Conservation (phyloP, 495 filamentous ascomycete genomes). For the Extremus antarcticus region DNA sequence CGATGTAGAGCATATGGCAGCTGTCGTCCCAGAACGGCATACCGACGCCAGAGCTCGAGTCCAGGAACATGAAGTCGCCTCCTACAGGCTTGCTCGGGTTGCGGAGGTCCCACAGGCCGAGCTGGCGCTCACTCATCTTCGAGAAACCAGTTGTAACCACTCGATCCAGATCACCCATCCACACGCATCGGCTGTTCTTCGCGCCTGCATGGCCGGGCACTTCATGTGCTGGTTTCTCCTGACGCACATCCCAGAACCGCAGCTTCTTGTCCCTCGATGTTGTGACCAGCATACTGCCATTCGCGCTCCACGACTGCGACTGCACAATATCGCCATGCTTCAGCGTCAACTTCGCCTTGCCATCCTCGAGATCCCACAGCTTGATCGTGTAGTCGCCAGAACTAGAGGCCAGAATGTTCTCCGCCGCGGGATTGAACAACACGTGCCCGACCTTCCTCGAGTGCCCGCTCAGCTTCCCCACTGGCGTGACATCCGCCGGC, state of each 20-base stretch:
- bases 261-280: constrained; percentile 98
- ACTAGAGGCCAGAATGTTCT: constrained; percentile 87
- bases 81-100: constrained; percentile 69
- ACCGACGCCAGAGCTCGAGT: constrained; percentile 92
- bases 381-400: constrained; percentile 94
- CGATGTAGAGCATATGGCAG: constrained; percentile 83
- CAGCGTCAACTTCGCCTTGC: constrained; percentile 56
- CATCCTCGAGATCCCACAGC: constrained; percentile 87
- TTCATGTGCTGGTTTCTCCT: constrained; percentile 79
- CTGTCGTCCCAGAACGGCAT: constrained; percentile 99
- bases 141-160: constrained; percentile 95
- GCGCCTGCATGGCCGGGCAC: constrained; percentile 78
- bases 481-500: constrained; percentile 65
- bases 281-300: constrained; percentile 78
- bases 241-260: constrained; percentile 90
- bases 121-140: constrained; percentile 92
- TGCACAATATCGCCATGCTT: constrained; percentile 87
- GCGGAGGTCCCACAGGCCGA: constrained; percentile 90
- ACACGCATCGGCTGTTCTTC: constrained; percentile 91
- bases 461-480: constrained; percentile 69
- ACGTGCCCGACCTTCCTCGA: constrained; percentile 90
- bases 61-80: constrained; percentile 66
- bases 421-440: constrained; percentile 91
- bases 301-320: constrained; percentile 89
- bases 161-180: constrained; percentile 91